Evolutionary conservation across 2,329 filamentous ascomycete genomes (phyloP).

Genomic region (Aureobasidium vineae): DNA sequence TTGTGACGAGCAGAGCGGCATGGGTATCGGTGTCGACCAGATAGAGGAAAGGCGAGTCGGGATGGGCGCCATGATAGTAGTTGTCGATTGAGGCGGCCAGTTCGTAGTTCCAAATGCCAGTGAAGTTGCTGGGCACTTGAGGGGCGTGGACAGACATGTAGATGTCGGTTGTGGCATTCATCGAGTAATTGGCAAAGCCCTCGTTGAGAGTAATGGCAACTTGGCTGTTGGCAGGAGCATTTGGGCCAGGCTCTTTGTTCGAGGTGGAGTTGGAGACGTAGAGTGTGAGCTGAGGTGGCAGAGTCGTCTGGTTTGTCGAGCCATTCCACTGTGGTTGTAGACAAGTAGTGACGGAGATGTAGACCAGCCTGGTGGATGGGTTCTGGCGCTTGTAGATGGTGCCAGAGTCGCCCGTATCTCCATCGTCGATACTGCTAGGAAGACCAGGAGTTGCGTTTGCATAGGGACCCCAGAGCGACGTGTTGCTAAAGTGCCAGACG

Average conservation of each 20-base stretch:
- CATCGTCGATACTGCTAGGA: slow-evolving; percentile 32
- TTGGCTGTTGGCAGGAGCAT: slow-evolving; percentile 41
- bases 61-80: slow-evolving; percentile 66
- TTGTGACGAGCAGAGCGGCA: slow-evolving; percentile 75
- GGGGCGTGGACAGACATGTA: slow-evolving; percentile 76
- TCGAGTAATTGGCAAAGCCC: slow-evolving; percentile 66
- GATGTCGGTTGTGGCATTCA: slow-evolving; percentile 64
- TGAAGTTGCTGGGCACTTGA: slow-evolving; percentile 58
- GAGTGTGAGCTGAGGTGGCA: slow-evolving; percentile 67
- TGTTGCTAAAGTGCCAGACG: slow-evolving; percentile 62
- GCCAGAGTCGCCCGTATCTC: slow-evolving; percentile 20
- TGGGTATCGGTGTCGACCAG: slow-evolving; percentile 83
- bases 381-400: slow-evolving; percentile 31
- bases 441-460: slow-evolving; percentile 34
- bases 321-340: slow-evolving; percentile 64
- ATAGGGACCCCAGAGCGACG: slow-evolving; percentile 52
- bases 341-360: slow-evolving; percentile 84
- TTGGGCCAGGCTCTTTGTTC: slow-evolving; percentile 66
- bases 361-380: slow-evolving; percentile 55
- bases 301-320: slow-evolving; percentile 45
- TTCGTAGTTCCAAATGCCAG: slow-evolving; percentile 73
- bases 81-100: slow-evolving; percentile 78
- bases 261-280: slow-evolving; percentile 66
- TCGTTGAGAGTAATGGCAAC: slow-evolving; percentile 56
- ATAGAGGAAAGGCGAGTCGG: slow-evolving; percentile 59